Evolutionary conservation across 495 filamentous ascomycete species (phyloP), one percentile per base, ranked within the genome.

Genomic region (Talaromyces liani): DNA sequence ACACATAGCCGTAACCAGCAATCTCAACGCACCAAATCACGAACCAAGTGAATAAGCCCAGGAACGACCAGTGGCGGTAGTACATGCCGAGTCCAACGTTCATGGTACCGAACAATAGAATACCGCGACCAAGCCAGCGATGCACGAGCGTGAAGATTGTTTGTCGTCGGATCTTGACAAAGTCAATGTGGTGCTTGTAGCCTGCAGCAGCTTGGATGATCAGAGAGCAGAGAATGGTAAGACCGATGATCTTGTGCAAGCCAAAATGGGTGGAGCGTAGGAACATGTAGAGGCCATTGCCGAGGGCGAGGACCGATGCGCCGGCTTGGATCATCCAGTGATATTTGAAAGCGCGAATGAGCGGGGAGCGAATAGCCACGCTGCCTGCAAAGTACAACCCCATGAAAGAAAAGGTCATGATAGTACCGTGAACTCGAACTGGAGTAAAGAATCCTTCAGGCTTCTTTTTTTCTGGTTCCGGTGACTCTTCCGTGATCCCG

Each of bases 121-220:
- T 47, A 18, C 51, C 49, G 10, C 62, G 62, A 8, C 62, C 62
- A 29, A 63, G 62, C 62, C 62, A 63, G 9, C 51, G 20, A 34
- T 63, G 62, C 10, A 57, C 53, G 33, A 57, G 20, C 8, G 62
- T 55, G 18, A 63, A 63, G 5, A 63, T 27, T 6, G 51, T 41
- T 18, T 41, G 49, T 31, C 62, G 51, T 9, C 62, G 62, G n/a
- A 58, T 45, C 25, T 27, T 33, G 20, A 63, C 62, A 33, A 63
- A 63, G 54, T 57, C 55, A 6, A 57, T 63, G 39, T 63, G 62
- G 18, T 63, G 62, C 18, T 63, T 63, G 55, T 63, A 63, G 18
- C 62, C 62, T 8, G 55, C 53, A 33, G 51, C 51, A 53, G 53
- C 62, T 27, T 63, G 62, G 20, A 47, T 39, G 29, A 58, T 58